phyloP scores from a whole-genome alignment of 176 grass and related monocot species.

The Musa troglodytarum region DNA sequence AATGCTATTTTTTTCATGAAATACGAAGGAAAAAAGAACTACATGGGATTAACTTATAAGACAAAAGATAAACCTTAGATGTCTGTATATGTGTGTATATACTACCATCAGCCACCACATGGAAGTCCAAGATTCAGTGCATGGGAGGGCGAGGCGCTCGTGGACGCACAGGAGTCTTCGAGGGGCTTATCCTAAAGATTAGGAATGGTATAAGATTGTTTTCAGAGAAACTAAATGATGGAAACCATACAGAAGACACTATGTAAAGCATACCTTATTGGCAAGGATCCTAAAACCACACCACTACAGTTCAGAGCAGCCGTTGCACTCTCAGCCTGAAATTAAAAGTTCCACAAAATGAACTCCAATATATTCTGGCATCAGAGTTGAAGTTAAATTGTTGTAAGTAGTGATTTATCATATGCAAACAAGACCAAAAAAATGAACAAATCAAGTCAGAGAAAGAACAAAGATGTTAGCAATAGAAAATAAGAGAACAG shows the following conservation, averaged over 20 bases:
- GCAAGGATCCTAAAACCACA: background rate
- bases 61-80: conserved; percentile 50
- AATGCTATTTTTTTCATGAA: background rate
- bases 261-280: conserved; percentile 2
- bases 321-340: conserved; percentile 7
- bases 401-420: background rate
- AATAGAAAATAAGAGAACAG: background rate
- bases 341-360: conserved; percentile 8
- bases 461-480: background rate
- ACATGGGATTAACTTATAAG: conserved; percentile 23
- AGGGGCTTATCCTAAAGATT: conserved; percentile 78
- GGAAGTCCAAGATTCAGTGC: conserved; percentile 34
- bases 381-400: background rate
- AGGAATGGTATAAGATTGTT: background rate
- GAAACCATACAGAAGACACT: background rate
- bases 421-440: background rate
- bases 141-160: background rate
- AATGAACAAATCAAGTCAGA: background rate
- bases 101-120: conserved; percentile 64
- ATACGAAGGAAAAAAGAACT: conserved; percentile 11
- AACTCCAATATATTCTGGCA: conserved; percentile 1
- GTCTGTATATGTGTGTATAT: conserved; percentile 60
- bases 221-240: background rate
- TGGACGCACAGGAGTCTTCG: conserved; percentile 7
- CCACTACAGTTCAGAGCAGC: background rate